Evolutionary conservation across 164 flowering plant species (phyloP), one percentile per base, ranked within the genome.

Genomic region (Amborella trichopoda): DNA sequence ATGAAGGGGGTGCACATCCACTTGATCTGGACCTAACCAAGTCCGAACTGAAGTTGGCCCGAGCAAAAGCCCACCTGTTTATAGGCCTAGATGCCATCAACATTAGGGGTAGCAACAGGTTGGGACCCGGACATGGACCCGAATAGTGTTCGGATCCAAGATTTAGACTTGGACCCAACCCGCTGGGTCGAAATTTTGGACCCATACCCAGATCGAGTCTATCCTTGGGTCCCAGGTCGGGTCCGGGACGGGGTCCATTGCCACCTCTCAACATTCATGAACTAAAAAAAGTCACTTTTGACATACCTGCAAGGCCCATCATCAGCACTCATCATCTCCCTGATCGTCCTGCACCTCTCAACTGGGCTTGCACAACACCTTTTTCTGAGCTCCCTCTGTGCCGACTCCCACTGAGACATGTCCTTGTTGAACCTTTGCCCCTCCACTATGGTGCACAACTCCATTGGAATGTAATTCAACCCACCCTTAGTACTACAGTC

Each of bases 301-400:
- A 66, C 81, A 32, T 86, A 82, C 91, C 91, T 74, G 13, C 76
- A 50, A 37, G 91, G 88, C 21, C 88, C 93, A 56, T 70, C 60
- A 0, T 22, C 14, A 10, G 68, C 63, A 17, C 18, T 23, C 16
- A 82, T 58, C 71, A 80, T 76, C 3, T 57, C 11, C 18, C 43
- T 23, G 43, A 82, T 86, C n/a, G 3, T 19, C 2, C 37, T 40
- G 71, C 34, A 61, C 44, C 95, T 69, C 0, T 18, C 56, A 24
- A 6, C 4, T 14, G 95, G 74, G 0, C 21, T 14, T 24, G 55
- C 63, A 32, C 78, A 26, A 23, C 82, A 58, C 25, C 65, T 50
- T 0, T 44, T 8, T 46, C 69, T 78, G 51, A 78, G 54, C 20
- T 22, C 1, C 26, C 1, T 0, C 14, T 53, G 77, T n/a, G 53